Conservation (phyloP, 345 rosid species). For the Eutrema japonicum region DNA sequence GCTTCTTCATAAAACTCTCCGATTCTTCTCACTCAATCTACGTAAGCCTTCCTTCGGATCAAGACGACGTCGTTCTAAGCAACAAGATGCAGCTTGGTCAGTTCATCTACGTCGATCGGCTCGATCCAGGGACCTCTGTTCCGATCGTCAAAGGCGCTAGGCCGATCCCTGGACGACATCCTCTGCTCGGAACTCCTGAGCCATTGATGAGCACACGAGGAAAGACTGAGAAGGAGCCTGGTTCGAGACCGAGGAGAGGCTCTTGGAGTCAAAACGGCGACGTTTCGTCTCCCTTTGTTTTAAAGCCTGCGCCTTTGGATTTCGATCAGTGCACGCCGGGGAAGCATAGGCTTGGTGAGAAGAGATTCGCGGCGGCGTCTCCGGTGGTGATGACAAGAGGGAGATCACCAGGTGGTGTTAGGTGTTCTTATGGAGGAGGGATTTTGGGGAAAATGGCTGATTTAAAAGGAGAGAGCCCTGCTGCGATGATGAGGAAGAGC, state of each 20-base stretch:
- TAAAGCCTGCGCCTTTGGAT: constrained; percentile 85
- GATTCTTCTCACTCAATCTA: constrained; percentile 94
- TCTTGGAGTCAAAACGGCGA: constrained; percentile 76
- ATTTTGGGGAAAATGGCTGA: constrained; percentile 64
- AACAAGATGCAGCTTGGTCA: constrained; percentile 95
- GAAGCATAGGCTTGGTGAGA: constrained; percentile 47
- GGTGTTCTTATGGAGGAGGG: constrained; percentile 83
- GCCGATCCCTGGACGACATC: constrained; percentile 93
- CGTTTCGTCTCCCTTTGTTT: constrained; percentile 63
- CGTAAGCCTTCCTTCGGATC: constrained; percentile 82
- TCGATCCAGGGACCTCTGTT: constrained; percentile 94
- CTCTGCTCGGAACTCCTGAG: constrained; percentile 85
- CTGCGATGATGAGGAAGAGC: constrained; percentile 73
- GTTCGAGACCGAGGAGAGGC: constrained; percentile 64
- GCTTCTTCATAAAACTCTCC: constrained; percentile 90
- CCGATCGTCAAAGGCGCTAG: constrained; percentile 82
- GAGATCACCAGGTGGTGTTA: constrained; percentile 49
- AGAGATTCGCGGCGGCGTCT: constrained; percentile 52
- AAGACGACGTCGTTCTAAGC: constrained; percentile 83
- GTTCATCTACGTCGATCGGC: constrained; percentile 77
- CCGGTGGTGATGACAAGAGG: constrained; percentile 59
- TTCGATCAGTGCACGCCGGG: constrained; percentile 86
- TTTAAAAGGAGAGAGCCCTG: constrained; percentile 63
- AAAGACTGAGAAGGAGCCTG: constrained; percentile 53
- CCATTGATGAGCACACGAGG: constrained; percentile 71